These are phyloP conservation scores for Phialophora tarda DNA, from an alignment of 2,329 filamentous ascomycete species.

Conservation along the genomic window DNA sequence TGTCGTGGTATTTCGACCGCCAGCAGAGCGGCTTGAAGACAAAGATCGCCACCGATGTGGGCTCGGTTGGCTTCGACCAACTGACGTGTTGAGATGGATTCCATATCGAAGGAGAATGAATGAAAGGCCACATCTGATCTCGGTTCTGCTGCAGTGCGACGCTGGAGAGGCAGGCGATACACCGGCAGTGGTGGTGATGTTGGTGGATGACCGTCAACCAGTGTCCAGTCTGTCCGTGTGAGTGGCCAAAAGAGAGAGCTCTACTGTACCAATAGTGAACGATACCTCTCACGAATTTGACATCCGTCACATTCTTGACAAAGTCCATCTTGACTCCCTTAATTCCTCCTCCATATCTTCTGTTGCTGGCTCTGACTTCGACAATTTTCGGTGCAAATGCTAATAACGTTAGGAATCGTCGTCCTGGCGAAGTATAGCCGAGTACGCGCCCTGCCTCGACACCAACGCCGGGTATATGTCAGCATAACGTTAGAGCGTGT, in stretches of 20 bases:
- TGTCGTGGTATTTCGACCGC: conserved; percentile 10
- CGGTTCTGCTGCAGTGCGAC: neutral
- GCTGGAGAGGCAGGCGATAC: too few relatives aligned
- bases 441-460: neutral
- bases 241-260: neutral
- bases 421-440: neutral
- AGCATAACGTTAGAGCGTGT: neutral
- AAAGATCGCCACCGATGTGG: conserved; percentile 3
- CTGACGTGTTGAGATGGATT: neutral
- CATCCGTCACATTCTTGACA: neutral
- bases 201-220: neutral
- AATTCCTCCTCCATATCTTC: neutral
- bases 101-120: neutral
- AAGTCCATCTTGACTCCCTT: neutral
- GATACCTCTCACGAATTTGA: neutral
- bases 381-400: neutral
- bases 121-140: neutral
- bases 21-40: conserved; percentile 11
- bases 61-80: neutral
- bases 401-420: conserved; percentile 8
- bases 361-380: neutral
- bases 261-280: neutral
- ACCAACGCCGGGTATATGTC: neutral
- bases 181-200: too few relatives aligned
- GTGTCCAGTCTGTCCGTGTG: neutral